These are phyloP conservation scores for Cyberlindnera galapagoensis DNA, from an alignment of 805 yeast species.

Conservation along the genomic window DNA sequence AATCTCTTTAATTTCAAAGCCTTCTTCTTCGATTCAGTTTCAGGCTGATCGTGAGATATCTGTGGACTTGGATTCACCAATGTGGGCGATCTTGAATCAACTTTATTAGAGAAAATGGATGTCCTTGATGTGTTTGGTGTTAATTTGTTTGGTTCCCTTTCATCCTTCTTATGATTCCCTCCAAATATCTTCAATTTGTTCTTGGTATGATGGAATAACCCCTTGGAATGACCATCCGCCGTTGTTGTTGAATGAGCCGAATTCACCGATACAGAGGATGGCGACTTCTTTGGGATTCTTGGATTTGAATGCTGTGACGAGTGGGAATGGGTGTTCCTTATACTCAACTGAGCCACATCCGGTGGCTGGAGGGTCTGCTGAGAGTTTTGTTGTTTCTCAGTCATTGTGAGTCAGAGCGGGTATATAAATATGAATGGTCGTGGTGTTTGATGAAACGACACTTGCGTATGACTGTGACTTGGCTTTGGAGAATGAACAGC, in stretches of 20 bases:
- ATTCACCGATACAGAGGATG: conserved; percentile 8
- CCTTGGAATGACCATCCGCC: conserved; percentile 7
- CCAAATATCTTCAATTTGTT: conserved; percentile 12
- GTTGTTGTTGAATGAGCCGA: conserved; percentile 10
- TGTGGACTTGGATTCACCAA: conserved; percentile 14
- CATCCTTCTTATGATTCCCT: conserved; percentile 7
- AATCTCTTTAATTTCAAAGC: conserved; percentile 38
- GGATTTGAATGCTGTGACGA: conserved; percentile 8
- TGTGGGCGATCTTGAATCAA: conserved; percentile 19
- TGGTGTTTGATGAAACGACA: too few species aligned
- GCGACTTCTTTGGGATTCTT: neutral
- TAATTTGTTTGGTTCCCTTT: conserved; percentile 7
- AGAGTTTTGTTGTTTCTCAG: too few species aligned
- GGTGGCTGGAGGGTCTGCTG: too few species aligned
- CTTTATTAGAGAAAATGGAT: conserved; percentile 19
- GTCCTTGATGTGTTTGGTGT: conserved; percentile 24
- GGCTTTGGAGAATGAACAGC: too few species aligned
- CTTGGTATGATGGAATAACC: conserved; percentile 12
- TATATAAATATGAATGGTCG: too few species aligned
- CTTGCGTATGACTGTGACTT: too few species aligned
- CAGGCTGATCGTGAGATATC: conserved; percentile 8
- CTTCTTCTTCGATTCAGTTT: conserved; percentile 11
- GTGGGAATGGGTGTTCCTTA: conserved; percentile 6
- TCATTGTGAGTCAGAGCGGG: too few species aligned
- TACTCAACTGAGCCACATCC: conserved; percentile 5